Evolutionary conservation across 495 filamentous ascomycete species (phyloP), one percentile per base, ranked within the genome.

Genomic region (Lophiostoma macrostomum): DNA sequence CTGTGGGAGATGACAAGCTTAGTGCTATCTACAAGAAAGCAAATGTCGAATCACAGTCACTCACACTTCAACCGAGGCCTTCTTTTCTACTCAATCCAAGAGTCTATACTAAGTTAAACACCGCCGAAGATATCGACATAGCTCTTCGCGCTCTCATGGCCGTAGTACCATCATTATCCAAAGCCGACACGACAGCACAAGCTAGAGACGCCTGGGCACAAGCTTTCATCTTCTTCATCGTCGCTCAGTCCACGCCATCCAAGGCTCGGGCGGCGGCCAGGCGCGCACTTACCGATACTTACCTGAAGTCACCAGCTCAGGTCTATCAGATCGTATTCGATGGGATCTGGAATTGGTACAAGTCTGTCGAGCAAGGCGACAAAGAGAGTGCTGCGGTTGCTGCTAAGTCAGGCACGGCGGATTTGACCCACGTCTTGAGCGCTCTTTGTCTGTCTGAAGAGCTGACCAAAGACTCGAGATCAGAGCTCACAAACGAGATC

Each of bases 71-170:
- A 10, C 80, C 87, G 0, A 96, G 91, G 64, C 81, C 85, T 8
- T 91, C 90, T 0, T 91, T 91, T 66, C 73, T 96, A 5, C 75
- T 97, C 0, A 95, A 89, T 64, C 80, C 82, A 18, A 86, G 84
- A 42, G 79, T 91, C 6, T 96, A 90, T 70, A 77, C 84, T 28
- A 95, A 94, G 63, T 65, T 96, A 14, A 68, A 74, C 4, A 70
- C 70, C 5, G 79, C 86, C 34, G 83, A 88, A 16, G 93, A 96
- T 57, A 70, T 87, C 22, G 73, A 71, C 40, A 97, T 94, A 90
- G 72, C 82, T 29, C 70, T 83, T 28, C 80, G 86, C 47, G 82
- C 87, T 31, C 76, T 98, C 39, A 69, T 77, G 7, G 79, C 82
- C 23, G 72, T 85, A 25, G 73, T 83, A 4, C 65, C 74, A 6